phyloP scores from a whole-genome alignment of 345 rosid genomes.

The Cardamine resedifolia region DNA sequence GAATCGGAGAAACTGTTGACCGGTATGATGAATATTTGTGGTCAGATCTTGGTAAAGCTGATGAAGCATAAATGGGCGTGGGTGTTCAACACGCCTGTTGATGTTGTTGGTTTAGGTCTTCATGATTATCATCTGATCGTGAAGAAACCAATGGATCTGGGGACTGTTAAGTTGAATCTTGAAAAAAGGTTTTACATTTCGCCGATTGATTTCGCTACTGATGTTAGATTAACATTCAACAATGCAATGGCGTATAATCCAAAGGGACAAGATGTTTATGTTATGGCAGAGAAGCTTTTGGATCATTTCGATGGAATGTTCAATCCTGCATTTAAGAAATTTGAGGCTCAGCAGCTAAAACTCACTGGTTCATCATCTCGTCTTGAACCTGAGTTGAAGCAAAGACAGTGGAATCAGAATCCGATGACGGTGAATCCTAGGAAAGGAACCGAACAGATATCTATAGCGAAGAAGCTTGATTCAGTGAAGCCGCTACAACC shows the following conservation, averaged over 20 bases:
- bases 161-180: constrained; percentile 60
- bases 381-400: constrained; percentile 17
- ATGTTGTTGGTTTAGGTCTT: constrained; percentile 56
- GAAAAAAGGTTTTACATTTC: constrained; percentile 49
- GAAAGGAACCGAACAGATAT: constrained; percentile 30
- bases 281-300: constrained; percentile 50
- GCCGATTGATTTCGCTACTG: constrained; percentile 60
- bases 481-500: constrained; percentile 20
- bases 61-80: constrained; percentile 69
- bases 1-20: constrained; percentile 4
- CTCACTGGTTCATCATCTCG: constrained; percentile 16
- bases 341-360: constrained; percentile 21
- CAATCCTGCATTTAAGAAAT: constrained; percentile 42
- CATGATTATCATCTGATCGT: constrained; percentile 63
- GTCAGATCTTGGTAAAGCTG: constrained; percentile 63
- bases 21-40: constrained; percentile 45
- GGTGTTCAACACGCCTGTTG: constrained; percentile 67
- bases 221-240: constrained; percentile 64
- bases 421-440: background rate
- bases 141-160: constrained; percentile 81
- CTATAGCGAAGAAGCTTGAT: constrained; percentile 34
- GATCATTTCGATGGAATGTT: constrained; percentile 52
- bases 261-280: constrained; percentile 61
- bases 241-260: constrained; percentile 81
- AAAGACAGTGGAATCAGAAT: constrained; percentile 26